phyloP scores from a whole-genome alignment of 176 grass and related monocot species.

The Zizania latifolia region DNA sequence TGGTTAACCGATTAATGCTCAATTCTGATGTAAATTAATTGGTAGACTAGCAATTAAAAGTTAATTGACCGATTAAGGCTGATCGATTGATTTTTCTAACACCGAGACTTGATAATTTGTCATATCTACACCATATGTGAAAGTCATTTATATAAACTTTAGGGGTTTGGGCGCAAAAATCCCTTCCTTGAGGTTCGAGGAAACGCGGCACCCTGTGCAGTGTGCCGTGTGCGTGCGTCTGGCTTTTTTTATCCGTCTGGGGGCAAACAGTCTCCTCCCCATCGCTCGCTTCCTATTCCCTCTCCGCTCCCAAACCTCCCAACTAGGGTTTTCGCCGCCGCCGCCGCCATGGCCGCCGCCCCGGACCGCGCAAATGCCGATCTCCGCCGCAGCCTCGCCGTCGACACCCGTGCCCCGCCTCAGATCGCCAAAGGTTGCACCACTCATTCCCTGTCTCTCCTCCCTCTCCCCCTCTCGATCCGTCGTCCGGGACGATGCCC shows the following conservation, averaged over 20 bases:
- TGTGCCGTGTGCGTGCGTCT: too few relatives aligned
- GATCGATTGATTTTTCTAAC: too few relatives aligned
- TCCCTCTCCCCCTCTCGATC: slow-evolving; percentile 31
- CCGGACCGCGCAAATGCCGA: slow-evolving; percentile 62
- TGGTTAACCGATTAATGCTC: too few relatives aligned
- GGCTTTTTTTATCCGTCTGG: slow-evolving; percentile 38
- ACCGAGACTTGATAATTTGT: too few relatives aligned
- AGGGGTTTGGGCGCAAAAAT: slow-evolving; percentile 10
- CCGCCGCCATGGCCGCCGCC: slow-evolving; percentile 47
- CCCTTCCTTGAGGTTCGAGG: neutral
- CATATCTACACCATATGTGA: neutral
- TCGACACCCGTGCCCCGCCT: slow-evolving; percentile 51
- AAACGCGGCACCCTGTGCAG: slow-evolving; percentile 20
- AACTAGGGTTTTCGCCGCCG: slow-evolving; percentile 57
- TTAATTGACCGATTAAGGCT: too few relatives aligned
- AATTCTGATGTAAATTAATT: too few relatives aligned
- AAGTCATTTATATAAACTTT: fast-evolving
- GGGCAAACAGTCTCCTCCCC: neutral
- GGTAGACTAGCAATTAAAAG: too few relatives aligned
- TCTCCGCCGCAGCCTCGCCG: slow-evolving; percentile 46
- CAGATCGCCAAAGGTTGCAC: slow-evolving; percentile 69
- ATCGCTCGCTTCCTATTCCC: slow-evolving; percentile 12
- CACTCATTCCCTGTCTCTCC: neutral
- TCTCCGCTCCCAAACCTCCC: slow-evolving; percentile 34
- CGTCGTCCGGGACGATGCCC: slow-evolving; percentile 16